Percentiles rank a stretch among this genome's conserved stretches.
phyloP scores from a whole-genome alignment of 331 rosid genomes.

The Malus hybrid region DNA sequence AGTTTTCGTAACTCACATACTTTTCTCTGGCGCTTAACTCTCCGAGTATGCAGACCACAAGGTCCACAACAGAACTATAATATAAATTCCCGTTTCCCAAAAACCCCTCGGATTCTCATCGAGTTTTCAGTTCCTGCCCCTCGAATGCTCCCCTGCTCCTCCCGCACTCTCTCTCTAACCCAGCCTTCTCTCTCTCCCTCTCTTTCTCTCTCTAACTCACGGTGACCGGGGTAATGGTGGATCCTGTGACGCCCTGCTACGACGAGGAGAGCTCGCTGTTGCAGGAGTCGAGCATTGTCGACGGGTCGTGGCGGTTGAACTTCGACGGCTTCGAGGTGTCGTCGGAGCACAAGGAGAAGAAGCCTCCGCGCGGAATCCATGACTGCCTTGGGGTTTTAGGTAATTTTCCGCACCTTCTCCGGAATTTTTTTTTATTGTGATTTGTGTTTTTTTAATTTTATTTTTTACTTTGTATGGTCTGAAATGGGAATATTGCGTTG shows the following conservation, averaged over 20 bases:
- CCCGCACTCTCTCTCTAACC: background rate
- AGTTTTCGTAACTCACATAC: background rate
- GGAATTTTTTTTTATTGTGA: background rate
- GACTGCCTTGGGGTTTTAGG: conserved; percentile 82
- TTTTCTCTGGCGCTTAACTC: background rate
- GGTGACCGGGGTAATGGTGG: conserved; percentile 41
- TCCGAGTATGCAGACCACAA: background rate
- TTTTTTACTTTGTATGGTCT: background rate
- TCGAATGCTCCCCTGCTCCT: background rate
- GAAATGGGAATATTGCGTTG: background rate
- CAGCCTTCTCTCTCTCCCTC: background rate
- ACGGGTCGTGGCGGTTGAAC: conserved; percentile 83
- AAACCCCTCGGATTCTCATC: background rate
- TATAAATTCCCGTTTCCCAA: background rate
- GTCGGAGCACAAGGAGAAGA: conserved; percentile 45
- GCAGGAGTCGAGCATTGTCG: conserved; percentile 39
- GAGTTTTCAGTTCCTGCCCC: background rate
- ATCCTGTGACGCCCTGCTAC: conserved; percentile 15
- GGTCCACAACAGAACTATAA: background rate
- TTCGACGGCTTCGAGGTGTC: conserved; percentile 58
- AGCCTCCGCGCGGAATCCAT: conserved; percentile 57
- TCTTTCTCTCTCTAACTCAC: background rate
- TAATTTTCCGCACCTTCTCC: conserved; percentile 12
- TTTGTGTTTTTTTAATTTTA: background rate
- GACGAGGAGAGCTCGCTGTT: conserved; percentile 64